Conservation (phyloP, 495 filamentous ascomycete genomes). For the Penicillium simplicissimum region DNA sequence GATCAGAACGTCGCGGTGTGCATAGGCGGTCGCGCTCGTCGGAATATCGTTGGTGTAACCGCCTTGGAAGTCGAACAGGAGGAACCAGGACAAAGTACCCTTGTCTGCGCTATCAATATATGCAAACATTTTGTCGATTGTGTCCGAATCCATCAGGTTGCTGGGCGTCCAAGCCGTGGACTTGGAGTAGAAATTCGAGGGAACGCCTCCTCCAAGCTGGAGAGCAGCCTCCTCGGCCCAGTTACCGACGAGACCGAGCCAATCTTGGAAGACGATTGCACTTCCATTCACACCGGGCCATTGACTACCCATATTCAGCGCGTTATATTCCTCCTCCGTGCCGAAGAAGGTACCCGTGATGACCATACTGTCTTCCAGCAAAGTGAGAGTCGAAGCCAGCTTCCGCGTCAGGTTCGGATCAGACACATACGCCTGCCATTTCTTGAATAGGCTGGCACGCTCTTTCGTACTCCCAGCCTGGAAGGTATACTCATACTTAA, state of each 20-base stretch:
- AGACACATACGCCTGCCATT: conserved; percentile 40
- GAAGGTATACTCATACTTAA: conserved; percentile 41
- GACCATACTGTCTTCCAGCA: conserved; percentile 30
- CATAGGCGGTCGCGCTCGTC: conserved; percentile 36
- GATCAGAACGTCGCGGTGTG: conserved; percentile 42
- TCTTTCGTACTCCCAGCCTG: conserved; percentile 34
- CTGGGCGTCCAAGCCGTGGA: conserved; percentile 47
- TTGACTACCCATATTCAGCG: conserved; percentile 50
- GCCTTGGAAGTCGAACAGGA: conserved; percentile 44
- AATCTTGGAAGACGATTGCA: conserved; percentile 58
- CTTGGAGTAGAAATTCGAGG: conserved; percentile 42
- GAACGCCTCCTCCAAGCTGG: conserved; percentile 31
- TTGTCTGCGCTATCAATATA: conserved; percentile 48
- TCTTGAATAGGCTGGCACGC: conserved; percentile 37
- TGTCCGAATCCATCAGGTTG: conserved; percentile 36
- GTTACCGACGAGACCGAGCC: conserved; percentile 51
- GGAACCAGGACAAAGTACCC: conserved; percentile 44
- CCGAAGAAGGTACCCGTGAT: conserved; percentile 47
- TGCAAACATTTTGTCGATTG: conserved; percentile 38
- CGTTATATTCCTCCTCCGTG: conserved; percentile 39
- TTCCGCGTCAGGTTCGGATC: conserved; percentile 53
- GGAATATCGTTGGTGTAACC: conserved; percentile 39
- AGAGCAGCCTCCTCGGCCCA: conserved; percentile 48
- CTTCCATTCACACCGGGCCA: conserved; percentile 59
- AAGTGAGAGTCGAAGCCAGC: conserved; percentile 44